phyloP scores from a whole-genome alignment of 192 early-diverging fungal species.

The Coemansia sp. region DNA sequence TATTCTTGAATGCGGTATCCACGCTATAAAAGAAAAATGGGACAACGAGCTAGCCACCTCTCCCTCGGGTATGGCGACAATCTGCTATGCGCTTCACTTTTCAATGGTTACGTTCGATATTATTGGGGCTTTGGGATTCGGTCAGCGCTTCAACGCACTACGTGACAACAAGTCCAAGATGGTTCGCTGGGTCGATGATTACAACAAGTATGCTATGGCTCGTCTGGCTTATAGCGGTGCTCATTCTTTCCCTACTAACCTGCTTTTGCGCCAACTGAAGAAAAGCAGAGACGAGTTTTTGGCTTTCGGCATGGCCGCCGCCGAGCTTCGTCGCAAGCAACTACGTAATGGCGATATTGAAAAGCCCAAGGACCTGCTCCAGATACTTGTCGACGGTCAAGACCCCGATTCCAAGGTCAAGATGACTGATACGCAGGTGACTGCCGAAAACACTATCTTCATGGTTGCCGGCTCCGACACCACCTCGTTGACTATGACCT shows the following conservation, averaged over 20 bases:
- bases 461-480: conserved; percentile 53
- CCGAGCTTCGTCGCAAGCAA: conserved; percentile 9
- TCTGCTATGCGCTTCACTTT: conserved; percentile 33
- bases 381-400: conserved; percentile 41
- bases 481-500: conserved; percentile 29
- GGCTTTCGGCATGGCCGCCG: conserved; percentile 15
- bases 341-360: conserved; percentile 9
- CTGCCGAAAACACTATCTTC: conserved; percentile 27
- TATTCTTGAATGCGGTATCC: conserved; percentile 33
- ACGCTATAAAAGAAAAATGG: conserved; percentile 31
- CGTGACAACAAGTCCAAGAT: conserved; percentile 17
- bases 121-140: conserved; percentile 34
- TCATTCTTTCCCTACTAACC: conserved; percentile 15
- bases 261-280: conserved; percentile 7
- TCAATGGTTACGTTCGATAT: conserved; percentile 31
- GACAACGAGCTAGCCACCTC: conserved; percentile 7
- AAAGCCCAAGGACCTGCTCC: conserved; percentile 50
- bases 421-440: conserved; percentile 38
- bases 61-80: not conserved
- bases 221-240: conserved; percentile 1
- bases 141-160: conserved; percentile 39
- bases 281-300: conserved; percentile 29
- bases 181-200: conserved; percentile 23
- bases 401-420: conserved; percentile 39
- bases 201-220: conserved; percentile 12